Conservation (phyloP, 2,329 filamentous ascomycete genomes). For the Exophiala sideris region DNA sequence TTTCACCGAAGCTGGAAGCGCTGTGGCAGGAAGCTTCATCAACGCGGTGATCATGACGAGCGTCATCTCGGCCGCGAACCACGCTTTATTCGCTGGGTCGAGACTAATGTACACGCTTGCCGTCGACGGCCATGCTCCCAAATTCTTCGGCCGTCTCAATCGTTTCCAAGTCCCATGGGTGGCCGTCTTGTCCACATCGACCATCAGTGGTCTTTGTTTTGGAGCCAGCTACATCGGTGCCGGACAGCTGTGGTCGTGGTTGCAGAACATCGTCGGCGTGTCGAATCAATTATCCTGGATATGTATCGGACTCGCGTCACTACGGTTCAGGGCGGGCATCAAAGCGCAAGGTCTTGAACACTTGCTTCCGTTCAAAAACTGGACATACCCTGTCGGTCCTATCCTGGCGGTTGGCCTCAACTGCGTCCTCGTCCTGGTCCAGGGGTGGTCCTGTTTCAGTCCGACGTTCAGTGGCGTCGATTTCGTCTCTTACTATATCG, state of each 20-base stretch:
- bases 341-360: constrained; percentile 58
- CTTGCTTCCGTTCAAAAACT: constrained; percentile 62
- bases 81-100: constrained; percentile 57
- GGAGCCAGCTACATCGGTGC: constrained; percentile 64
- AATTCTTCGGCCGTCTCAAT: constrained; percentile 49
- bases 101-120: constrained; percentile 50
- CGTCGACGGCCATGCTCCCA: constrained; percentile 52
- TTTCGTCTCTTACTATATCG: constrained; percentile 64
- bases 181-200: constrained; percentile 53
- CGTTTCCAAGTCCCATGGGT: constrained; percentile 53
- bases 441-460: constrained; percentile 60
- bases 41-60: constrained; percentile 74
- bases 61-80: constrained; percentile 67
- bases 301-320: constrained; percentile 60
- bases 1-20: constrained; percentile 37
- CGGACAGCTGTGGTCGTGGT: constrained; percentile 63
- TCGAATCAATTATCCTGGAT: constrained; percentile 65
- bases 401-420: constrained; percentile 57
- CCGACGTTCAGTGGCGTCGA: constrained; percentile 56
- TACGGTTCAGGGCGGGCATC: constrained; percentile 62
- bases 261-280: constrained; percentile 66
- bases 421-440: constrained; percentile 58
- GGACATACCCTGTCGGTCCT: constrained; percentile 63
- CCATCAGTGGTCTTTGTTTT: constrained; percentile 59
- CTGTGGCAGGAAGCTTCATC: constrained; percentile 66